Percentiles rank a stretch among this genome's conserved stretches.
Conservation (phyloP, 805 yeast genomes). For the Sungouiella thailandica region DNA sequence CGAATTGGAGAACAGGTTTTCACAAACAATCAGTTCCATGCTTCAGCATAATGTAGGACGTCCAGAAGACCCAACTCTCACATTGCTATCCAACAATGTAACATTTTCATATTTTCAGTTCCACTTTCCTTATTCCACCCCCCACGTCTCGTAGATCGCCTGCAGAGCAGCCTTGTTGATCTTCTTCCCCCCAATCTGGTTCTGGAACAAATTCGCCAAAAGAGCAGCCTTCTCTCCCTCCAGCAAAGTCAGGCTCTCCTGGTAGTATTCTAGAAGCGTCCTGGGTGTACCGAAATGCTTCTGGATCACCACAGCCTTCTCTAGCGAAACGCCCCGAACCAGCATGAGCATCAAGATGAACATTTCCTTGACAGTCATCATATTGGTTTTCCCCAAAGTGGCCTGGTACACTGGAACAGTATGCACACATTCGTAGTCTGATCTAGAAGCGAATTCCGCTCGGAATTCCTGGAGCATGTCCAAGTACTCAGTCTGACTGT, state of each 20-base stretch:
- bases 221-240: slow-evolving; percentile 25
- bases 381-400: slow-evolving; percentile 62
- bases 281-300: slow-evolving; percentile 65
- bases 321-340: slow-evolving; percentile 74
- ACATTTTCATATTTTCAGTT: too few species aligned
- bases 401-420: slow-evolving; percentile 47
- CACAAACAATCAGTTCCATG: too few species aligned
- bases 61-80: too few species aligned
- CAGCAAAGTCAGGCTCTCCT: slow-evolving; percentile 13
- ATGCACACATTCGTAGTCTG: slow-evolving; percentile 34
- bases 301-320: slow-evolving; percentile 80
- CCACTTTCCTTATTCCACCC: slow-evolving; percentile 19
- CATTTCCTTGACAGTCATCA: slow-evolving; percentile 70
- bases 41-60: too few species aligned
- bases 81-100: too few species aligned
- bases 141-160: slow-evolving; percentile 57
- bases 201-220: slow-evolving; percentile 25
- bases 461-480: slow-evolving; percentile 39
- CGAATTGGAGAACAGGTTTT: too few species aligned
- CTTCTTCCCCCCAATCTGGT: slow-evolving; percentile 47
- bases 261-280: slow-evolving; percentile 47
- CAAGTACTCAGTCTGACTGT: slow-evolving; percentile 48
- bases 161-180: slow-evolving; percentile 49
- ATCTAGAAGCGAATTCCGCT: slow-evolving; percentile 33
- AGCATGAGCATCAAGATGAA: slow-evolving; percentile 75